Base-by-base conservation (phyloP, 2,329 filamentous ascomycete genomes). In the Exserohilum turcica region DNA sequence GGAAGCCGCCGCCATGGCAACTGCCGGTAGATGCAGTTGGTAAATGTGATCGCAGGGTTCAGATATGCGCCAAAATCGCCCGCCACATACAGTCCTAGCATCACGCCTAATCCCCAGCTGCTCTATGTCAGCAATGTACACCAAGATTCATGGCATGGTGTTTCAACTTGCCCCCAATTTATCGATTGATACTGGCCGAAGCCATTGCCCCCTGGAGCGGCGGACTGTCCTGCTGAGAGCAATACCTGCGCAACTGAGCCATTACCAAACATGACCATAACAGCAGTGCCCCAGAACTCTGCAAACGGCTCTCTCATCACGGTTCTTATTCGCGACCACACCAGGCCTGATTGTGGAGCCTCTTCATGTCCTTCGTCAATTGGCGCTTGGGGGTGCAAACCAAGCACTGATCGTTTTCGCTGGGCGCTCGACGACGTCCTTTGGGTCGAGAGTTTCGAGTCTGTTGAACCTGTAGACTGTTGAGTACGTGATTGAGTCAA, bases 1-100 rank as follows among this genome's bases (percentile, higher is more conserved):
- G 87, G 87, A 57, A 90, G 85, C 33, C 87, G 85, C 38, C 83
- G 80, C 85, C 87, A 90, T 5, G 88, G 86, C 24, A 89, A 81
- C 48, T 84, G 82, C 48, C 88, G 84, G 70, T 83, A 88, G 42
- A 91, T 73, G 66, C 87, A 90, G 73, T 86, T 88, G 54, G 83
- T 80, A 24, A 91, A 79, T 1, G 87, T 90, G 13, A 91, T 82
- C n/a, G 86, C 88, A 0, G 88, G 74, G 45, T 79, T 78, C 10
- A 91, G 78, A 65, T 89, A 87, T 1, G 83, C 86, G 6, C 87
- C 87, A 3, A 83, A 86, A 62, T 88, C 86, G 45, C 82, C 82
- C 5, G 79, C 79, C n/a, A 83, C 80, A 63, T 90, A 90, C 35
- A 89, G 82, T 4, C 86, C 74, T 2, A 76, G 64, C 74, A 77